Conservation (phyloP, 768 basidiomycete genomes). For the Atractiella rhizophila region DNA sequence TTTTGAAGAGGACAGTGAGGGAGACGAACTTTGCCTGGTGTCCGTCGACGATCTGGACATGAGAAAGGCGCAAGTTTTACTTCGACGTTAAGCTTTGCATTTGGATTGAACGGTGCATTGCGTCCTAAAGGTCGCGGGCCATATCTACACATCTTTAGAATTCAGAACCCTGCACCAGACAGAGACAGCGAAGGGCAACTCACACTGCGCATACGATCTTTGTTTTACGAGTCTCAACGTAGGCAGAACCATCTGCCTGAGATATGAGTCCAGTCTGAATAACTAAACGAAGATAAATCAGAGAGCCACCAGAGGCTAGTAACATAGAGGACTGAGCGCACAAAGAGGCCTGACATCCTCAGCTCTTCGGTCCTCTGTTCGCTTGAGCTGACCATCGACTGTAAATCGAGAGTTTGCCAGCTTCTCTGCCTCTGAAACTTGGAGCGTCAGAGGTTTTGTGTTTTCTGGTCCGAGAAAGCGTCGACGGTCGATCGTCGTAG, state of each 20-base stretch:
- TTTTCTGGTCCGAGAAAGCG: conserved; percentile 77
- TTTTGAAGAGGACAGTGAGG: not conserved
- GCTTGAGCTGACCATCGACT: conserved; percentile 19
- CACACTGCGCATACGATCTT: conserved; percentile 95
- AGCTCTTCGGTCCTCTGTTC: conserved; percentile 31
- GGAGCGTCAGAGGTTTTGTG: conserved; percentile 41
- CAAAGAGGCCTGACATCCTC: conserved; percentile 66
- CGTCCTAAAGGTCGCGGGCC: conserved; percentile 30
- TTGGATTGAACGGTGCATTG: conserved; percentile 28
- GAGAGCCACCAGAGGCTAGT: not conserved
- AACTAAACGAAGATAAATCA: conserved; percentile 29
- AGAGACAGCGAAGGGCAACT: conserved; percentile 20
- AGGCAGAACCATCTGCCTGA: conserved; percentile 89
- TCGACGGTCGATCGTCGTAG: conserved; percentile 72
- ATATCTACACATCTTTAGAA: conserved; percentile 26
- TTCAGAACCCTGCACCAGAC: not conserved
- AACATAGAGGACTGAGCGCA: conserved; percentile 24
- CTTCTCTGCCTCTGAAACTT: conserved; percentile 20
- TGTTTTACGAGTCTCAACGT: conserved; percentile 70
- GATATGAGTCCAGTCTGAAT: conserved; percentile 67
- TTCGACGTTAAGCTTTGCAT: conserved; percentile 72
- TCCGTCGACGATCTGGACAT: conserved; percentile 37
- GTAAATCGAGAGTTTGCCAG: conserved; percentile 8
- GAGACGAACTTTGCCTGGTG: conserved; percentile 53
- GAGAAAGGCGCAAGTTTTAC: conserved; percentile 94